Conservation (phyloP, 2,329 filamentous ascomycete genomes). For the Aspergillus candidus region DNA sequence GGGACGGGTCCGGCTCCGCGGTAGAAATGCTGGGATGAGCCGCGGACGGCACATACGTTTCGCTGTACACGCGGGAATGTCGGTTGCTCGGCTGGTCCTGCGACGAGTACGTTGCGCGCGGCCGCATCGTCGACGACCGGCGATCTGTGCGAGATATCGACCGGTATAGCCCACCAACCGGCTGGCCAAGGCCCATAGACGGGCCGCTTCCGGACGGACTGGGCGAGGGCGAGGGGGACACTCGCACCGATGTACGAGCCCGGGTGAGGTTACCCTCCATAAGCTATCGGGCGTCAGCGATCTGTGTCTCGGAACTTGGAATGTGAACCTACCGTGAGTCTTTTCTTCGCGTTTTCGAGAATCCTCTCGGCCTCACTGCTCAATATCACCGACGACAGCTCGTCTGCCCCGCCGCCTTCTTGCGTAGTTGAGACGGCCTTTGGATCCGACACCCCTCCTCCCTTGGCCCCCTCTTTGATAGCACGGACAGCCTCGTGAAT, state of each 20-base stretch:
- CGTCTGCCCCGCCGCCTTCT: conserved; percentile 48
- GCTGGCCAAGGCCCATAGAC: conserved; percentile 32
- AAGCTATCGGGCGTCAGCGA: conserved; percentile 48
- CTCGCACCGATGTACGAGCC: conserved; percentile 63
- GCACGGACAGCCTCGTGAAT: conserved; percentile 1
- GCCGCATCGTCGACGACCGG: conserved; percentile 43
- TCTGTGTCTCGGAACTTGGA: conserved; percentile 11
- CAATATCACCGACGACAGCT: conserved; percentile 66
- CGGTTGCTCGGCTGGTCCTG: conserved; percentile 38
- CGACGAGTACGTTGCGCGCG: conserved; percentile 30
- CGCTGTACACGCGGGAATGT: conserved; percentile 58
- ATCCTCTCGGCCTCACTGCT: conserved; percentile 84
- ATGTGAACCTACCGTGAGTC: conserved; percentile 60
- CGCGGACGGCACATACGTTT: conserved; percentile 49
- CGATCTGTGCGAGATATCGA: conserved; percentile 38
- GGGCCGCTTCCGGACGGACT: conserved; percentile 29
- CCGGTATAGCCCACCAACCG: conserved; percentile 37
- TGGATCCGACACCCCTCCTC: conserved; percentile 18
- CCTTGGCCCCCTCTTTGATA: conserved; percentile 10
- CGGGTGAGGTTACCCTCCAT: conserved; percentile 89
- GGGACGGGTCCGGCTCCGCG: conserved; percentile 42
- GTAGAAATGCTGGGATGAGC: conserved; percentile 18
- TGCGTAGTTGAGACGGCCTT: conserved; percentile 35
- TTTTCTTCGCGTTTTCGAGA: conserved; percentile 83
- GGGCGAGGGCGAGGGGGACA: conserved; percentile 45